Base-by-base conservation (phyloP, 805 yeast species). In the Deakozyma indianensis region DNA sequence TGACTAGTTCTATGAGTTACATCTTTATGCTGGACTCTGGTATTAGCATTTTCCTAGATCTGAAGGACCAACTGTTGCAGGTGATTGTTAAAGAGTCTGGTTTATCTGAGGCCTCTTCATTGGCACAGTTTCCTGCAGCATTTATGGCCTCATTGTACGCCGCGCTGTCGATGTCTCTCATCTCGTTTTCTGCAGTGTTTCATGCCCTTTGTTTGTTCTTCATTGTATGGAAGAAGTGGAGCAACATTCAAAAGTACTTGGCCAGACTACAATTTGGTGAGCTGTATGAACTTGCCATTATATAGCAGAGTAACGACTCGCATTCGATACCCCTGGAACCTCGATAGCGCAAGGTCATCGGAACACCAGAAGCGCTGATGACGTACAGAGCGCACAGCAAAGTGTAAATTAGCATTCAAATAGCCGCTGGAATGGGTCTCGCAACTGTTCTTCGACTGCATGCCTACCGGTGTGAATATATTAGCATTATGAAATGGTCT, bases 151-250 rank as follows among this genome's bases (percentile, higher is more conserved):
- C 42, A 9, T 15, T 45, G 27, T 41, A 45, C 23, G 28, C 53
- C 18, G 9, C 22, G 4, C 28, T 43, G 5, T 42, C 48, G 24
- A 28, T 47, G 22, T 29, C 50, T 14, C 45, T 44, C 23, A 41
- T 52, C 4, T 41, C 48, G 15, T 51, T 50, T 41, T 53, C 54
- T 4, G 53, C 50, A 3, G 42, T 51, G n/a, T 53, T 53, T 46
- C 55, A 53, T 41, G 23, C 29, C 21, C 44, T 50, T 29, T 53
- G 56, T 38, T 38, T 53, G 18, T 16, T 46, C 4, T 48, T 47
- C 27, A 44, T 52, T 18, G 35, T 43, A 35, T 43, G 52, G 50
- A 51, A 51, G 41, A 51, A 51, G 40, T 53, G 56, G 56, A 42
- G 41, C 23, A 25, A 41, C 16, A 27, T 53, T 11, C 45, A 41